Percentiles rank a stretch among this genome's conserved stretches.
Evolutionary conservation across 1,139 yeast genomes (phyloP).

Genomic region (Debaryomyces nepalensis): DNA sequence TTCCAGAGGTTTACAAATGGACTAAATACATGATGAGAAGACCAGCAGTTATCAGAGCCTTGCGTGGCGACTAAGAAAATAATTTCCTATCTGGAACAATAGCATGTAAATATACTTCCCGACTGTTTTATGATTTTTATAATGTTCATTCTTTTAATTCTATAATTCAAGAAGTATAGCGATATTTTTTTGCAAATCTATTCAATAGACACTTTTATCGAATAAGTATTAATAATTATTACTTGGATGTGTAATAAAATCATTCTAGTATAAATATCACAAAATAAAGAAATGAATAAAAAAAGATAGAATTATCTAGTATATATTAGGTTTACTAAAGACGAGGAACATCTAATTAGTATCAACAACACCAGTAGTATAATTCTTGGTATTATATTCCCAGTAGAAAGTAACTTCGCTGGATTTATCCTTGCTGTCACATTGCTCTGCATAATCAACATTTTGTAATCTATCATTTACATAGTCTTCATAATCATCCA

Average conservation of each 20-base stretch:
- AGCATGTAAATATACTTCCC: conserved; percentile 7
- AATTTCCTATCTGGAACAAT: background rate
- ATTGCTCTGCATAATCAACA: conserved; percentile 34
- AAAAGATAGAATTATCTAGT: too few species aligned
- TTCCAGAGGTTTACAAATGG: conserved; percentile 97
- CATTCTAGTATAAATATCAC: too few species aligned
- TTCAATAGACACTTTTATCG: background rate
- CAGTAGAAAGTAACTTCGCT: conserved; percentile 37
- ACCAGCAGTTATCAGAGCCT: conserved; percentile 79
- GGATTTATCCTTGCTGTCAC: conserved; percentile 28
- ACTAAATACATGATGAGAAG: conserved; percentile 90
- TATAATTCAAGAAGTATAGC: conserved; percentile 1
- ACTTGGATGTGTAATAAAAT: too few species aligned
- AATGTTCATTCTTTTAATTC: conserved; percentile 7
- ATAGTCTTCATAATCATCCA: conserved; percentile 42
- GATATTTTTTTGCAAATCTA: background rate
- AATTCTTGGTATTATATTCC: conserved; percentile 28
- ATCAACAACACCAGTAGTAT: background rate
- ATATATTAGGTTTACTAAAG: conserved; percentile 23
- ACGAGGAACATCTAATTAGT: conserved; percentile 24
- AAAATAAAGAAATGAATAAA: too few species aligned
- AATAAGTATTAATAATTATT: too few species aligned
- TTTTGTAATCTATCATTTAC: conserved; percentile 37
- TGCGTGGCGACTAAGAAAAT: conserved; percentile 57
- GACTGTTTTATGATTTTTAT: conserved; percentile 2